Conservation (phyloP, 129 eudicot species). For the Cynara cardunculus region DNA sequence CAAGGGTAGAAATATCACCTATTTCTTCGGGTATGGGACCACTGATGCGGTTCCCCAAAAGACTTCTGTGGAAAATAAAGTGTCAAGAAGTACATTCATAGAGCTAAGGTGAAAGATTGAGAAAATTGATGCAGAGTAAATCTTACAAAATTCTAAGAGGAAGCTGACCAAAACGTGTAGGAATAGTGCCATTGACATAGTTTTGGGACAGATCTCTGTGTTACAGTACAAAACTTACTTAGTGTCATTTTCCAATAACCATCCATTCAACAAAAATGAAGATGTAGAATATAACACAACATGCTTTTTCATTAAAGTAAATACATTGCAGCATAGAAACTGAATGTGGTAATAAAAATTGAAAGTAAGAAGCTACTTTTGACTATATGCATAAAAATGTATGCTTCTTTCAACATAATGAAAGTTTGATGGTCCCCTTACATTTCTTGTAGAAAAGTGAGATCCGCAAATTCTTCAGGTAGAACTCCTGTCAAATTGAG, state of each 20-base stretch:
- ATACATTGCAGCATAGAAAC: too few relatives aligned
- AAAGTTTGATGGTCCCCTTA: slow-evolving; percentile 28
- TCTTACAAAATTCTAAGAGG: slow-evolving; percentile 63
- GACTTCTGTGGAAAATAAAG: slow-evolving; percentile 42
- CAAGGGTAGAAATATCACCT: slow-evolving; percentile 54
- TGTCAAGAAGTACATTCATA: too few relatives aligned
- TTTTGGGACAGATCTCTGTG: slow-evolving; percentile 75
- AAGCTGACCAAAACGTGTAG: slow-evolving; percentile 43
- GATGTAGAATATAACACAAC: neutral
- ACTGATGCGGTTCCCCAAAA: slow-evolving; percentile 63
- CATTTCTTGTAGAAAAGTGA: slow-evolving; percentile 56
- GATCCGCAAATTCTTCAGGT: slow-evolving; percentile 68
- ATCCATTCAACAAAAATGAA: too few relatives aligned
- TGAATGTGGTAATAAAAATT: too few relatives aligned
- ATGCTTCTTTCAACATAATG: neutral
- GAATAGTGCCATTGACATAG: slow-evolving; percentile 77
- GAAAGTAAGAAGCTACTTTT: too few relatives aligned
- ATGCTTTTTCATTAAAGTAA: too few relatives aligned
- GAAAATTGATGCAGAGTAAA: neutral
- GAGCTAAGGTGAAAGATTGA: neutral
- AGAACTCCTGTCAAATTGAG: slow-evolving; percentile 70
- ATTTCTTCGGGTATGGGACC: slow-evolving; percentile 74
- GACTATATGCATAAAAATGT: too few relatives aligned
- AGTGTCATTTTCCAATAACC: too few relatives aligned
- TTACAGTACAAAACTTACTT: neutral